phyloP scores from a whole-genome alignment of 495 filamentous ascomycete species.

The Monascus purpureus region DNA sequence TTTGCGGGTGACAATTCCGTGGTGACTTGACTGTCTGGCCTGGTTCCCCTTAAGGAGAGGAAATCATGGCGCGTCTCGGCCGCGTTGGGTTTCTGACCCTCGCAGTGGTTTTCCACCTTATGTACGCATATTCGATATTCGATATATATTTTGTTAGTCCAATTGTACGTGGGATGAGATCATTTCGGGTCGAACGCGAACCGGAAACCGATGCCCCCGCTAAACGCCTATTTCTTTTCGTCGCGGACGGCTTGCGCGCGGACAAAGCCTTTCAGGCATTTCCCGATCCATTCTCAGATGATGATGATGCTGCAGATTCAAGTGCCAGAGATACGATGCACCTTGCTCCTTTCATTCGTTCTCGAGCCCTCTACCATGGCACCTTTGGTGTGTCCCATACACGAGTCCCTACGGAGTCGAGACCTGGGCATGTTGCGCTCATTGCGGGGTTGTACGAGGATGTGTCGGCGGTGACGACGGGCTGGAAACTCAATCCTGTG shows the following conservation, averaged over 20 bases:
- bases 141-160: conserved; percentile 99
- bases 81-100: conserved; percentile 83
- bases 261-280: conserved; percentile 97
- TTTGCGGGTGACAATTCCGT: no score
- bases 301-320: conserved; percentile 31
- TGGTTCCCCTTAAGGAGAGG: conserved; percentile 2
- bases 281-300: conserved; percentile 69
- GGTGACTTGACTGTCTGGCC: no score
- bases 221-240: conserved; percentile 81
- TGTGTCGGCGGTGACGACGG: conserved; percentile 92
- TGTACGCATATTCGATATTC: conserved; percentile 95
- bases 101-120: conserved; percentile 83
- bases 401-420: conserved; percentile 91
- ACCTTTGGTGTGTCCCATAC: conserved; percentile 99
- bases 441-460: conserved; percentile 98
- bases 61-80: conserved; percentile 61
- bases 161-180: conserved; percentile 88
- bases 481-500: conserved; percentile 97
- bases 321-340: conserved; percentile 46
- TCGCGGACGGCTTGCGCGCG: conserved; percentile 94
- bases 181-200: conserved; percentile 55
- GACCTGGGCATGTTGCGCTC: conserved; percentile 92
- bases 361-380: conserved; percentile 72
- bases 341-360: conserved; percentile 87
- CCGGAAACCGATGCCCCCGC: conserved; percentile 57